Base-by-base conservation (phyloP, 495 filamentous ascomycete genomes). In the Corynascus novoguineensis region DNA sequence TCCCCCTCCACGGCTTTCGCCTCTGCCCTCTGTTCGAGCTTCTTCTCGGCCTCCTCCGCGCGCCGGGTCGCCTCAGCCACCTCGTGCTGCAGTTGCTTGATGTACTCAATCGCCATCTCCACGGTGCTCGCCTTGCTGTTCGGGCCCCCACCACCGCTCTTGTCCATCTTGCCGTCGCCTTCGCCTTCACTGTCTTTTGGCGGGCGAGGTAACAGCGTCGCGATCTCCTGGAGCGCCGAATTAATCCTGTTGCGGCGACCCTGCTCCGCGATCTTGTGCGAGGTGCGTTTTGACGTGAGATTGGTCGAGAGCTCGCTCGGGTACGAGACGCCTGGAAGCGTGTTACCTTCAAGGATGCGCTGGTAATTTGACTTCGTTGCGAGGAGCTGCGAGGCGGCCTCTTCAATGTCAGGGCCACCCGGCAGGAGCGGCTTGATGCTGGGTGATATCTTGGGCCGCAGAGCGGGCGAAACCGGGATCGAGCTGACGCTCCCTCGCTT, bases 281-380 rank as follows among this genome's bases (percentile, higher is more conserved):
- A 95, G 7, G 93, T 97, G 59, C 93, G 87, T 75, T 98, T 98
- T 10, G 90, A 95, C 25, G 91, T 97, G 29, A 98, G 74, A 53
- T 95, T 95, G 31, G 91, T 93, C 5, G 90, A 92, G 19, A 98
- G 78, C 15, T 89, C 86, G 62, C 89, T 87, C 0, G 93, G 93
- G 60, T 96, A 98, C 1, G 85, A 88, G 24, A 98, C 86, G 11
- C 93, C 93, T 0, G 89, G 90, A 5, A 96, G 83, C 41, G 87
- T 83, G 38, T 86, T 97, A 41, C 93, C 93, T 67, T 97, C 92
- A 27, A 98, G 73, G 52, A 98, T 93, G 65, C 96, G 93, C 68
- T 98, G 93, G 66, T 98, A 98, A 68, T 98, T 98, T 19, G 91
- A 96, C 66, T 97, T 97, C 31, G 87, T 88, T 11, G 92, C 89